Evolutionary conservation across 768 basidiomycete genomes (phyloP), one percentile per base, ranked within the genome.

Genomic region (Piloderma croceum): DNA sequence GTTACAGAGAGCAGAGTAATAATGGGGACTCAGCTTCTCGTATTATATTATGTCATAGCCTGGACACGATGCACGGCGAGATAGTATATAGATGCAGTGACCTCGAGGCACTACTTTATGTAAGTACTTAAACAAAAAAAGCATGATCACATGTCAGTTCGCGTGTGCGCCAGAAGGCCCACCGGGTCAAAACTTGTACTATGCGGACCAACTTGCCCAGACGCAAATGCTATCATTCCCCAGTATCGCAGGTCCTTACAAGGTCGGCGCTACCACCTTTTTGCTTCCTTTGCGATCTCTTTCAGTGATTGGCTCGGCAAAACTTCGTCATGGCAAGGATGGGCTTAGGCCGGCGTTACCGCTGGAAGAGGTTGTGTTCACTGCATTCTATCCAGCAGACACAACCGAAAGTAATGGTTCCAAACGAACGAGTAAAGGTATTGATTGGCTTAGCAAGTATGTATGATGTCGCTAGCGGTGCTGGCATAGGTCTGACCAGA

Each of bases 311-410:
- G 51, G 63, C 21, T 22, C 19, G 33, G 42, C 48, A 24, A 58
- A 48, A 48, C 43, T 52, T 20, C n/a, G n/a, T n/a, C n/a, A n/a
- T n/a, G n/a, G n/a, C n/a, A 46, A 31, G 34, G 43, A 15, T 24
- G 15, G 27, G 10, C 10, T 9, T 9, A 57, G 41, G 32, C 54
- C 55, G n/a, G 64, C 63, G 3, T 52, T 71, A 34, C 42, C 52
- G 23, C 53, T 71, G 1, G 58, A 69, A 19, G 62, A 71, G 45
- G 54, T 67, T 33, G 54, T 52, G 4, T 73, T 70, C 48, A 65
- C 61, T 11, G 58, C 60, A 3, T 71, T 52, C 50, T 73, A 73
- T 42, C 70, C 70, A 21, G 65, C 64, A 6, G 56, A 59, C 11
- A 43, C n/a, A n/a, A n/a, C n/a, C n/a, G n/a, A n/a, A n/a, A n/a